A percentile compares a stretch with the other conserved stretches of the same genome.
Evolutionary conservation across 2,329 filamentous ascomycete species (phyloP).

Genomic region (Aspergillus oerlinghausenensis): DNA sequence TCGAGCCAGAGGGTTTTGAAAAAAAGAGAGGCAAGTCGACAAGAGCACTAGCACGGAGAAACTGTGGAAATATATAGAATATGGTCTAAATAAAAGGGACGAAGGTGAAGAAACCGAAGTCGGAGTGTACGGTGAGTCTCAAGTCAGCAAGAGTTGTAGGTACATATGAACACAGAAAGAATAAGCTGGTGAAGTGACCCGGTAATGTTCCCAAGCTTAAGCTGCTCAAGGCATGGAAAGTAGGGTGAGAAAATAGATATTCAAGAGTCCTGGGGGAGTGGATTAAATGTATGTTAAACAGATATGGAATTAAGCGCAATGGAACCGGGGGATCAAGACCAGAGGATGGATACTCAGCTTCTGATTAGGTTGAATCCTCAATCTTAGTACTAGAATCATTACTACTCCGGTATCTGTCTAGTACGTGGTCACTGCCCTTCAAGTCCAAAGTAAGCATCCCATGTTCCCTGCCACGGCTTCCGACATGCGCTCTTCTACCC

Average conservation of each 20-base stretch:
- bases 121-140: neutral
- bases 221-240: neutral
- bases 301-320: slow-evolving; percentile 1
- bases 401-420: neutral
- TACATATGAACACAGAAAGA: neutral
- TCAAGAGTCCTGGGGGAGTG: slow-evolving; percentile 4
- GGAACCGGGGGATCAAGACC: slow-evolving; percentile 1
- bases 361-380: neutral
- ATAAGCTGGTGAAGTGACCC: neutral
- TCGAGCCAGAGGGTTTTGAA: neutral
- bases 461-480: neutral
- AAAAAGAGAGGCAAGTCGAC: neutral
- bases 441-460: neutral
- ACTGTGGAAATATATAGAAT: neutral
- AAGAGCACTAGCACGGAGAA: neutral
- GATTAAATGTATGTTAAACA: neutral
- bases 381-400: slow-evolving; percentile 5
- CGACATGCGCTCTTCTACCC: neutral
- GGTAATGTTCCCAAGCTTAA: neutral
- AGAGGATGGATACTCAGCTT: slow-evolving; percentile 3
- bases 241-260: slow-evolving; percentile 3
- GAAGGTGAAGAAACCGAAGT: neutral
- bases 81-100: neutral
- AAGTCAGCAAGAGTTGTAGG: neutral
- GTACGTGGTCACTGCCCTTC: neutral